These are phyloP conservation scores for Camellia japonica DNA, from an alignment of 148 eudicot species.

Conservation along the genomic window DNA sequence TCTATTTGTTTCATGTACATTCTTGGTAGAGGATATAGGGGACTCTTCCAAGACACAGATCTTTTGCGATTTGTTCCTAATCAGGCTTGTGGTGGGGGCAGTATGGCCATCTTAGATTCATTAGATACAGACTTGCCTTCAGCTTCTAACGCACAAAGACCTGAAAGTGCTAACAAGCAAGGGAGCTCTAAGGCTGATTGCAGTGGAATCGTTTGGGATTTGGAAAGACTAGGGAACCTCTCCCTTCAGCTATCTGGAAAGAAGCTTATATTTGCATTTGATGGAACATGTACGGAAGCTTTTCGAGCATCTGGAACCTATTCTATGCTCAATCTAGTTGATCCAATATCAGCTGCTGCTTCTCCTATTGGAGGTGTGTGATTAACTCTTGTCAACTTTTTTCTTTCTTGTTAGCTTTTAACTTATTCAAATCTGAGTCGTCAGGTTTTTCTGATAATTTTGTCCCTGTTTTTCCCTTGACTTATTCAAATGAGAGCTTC, in stretches of 20 bases:
- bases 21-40: slow-evolving; percentile 98
- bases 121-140: slow-evolving; percentile 68
- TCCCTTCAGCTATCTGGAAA: slow-evolving; percentile 86
- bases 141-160: slow-evolving; percentile 61
- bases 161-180: slow-evolving; percentile 63
- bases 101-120: slow-evolving; percentile 96
- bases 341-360: slow-evolving; percentile 96
- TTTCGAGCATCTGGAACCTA: slow-evolving; percentile 70
- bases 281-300: slow-evolving; percentile 86
- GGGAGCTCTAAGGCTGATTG: slow-evolving; percentile 66
- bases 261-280: slow-evolving; percentile 97
- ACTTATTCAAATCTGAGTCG: background rate
- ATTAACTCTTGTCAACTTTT: background rate
- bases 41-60: slow-evolving; percentile 92
- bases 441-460: background rate
- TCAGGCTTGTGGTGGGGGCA: slow-evolving; percentile 98
- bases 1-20: slow-evolving; percentile 97
- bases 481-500: slow-evolving; percentile 13
- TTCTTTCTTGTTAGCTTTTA: background rate
- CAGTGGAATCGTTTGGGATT: slow-evolving; percentile 98
- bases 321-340: slow-evolving; percentile 94
- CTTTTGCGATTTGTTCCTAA: slow-evolving; percentile 87
- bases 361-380: slow-evolving; percentile 90
- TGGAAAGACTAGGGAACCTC: slow-evolving; percentile 85
- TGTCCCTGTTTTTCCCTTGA: background rate